Base-by-base conservation (phyloP, 768 basidiomycete species). In the Suillus variegatus region DNA sequence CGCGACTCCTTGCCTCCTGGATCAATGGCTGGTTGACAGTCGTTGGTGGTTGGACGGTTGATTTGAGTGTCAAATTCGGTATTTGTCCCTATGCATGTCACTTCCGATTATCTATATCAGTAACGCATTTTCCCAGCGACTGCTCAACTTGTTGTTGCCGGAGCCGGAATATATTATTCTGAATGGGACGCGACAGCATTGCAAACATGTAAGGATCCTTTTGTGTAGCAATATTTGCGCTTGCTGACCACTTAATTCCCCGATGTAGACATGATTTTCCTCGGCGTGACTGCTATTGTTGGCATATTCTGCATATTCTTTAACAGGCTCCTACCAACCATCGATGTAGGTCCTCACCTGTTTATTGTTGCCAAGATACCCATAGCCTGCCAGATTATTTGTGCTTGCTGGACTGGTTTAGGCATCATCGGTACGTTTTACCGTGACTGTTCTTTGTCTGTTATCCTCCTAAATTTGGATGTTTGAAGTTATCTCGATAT, bases 11-110 rank as follows among this genome's bases (percentile, higher is more conserved):
- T 10, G 74, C 84, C 3, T 86, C 85, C 18, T 90, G 88, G 85
- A 84, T 90, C 56, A 86, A 86, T 64, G 88, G 89, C 9, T 91
- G 89, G 89, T 75, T 90, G 20, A 87, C 85, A 2, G 78, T 88
- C 69, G 87, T 88, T 35, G 89, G 89, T 32, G 86, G 88, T 16
- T 90, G 88, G 88, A 90, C 85, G 0, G 81, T 87, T 64, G 84
- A 86, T 22, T 70, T 89, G 43, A 88, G 87, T 12, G 88, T 88
- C 7, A 86, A 84, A 4, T 90, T 90, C 69, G 86, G 86, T 74
- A 64, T 28, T 44, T 40, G 1, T 38, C 41, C 40, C n/a, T 43
- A 57, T 44, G 43, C 25, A 14, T 64, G 9, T 49, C 10, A 40
- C 46, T 18, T 35, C 35, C 10, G 18, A 20, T 49, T 16, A 22